phyloP scores from a whole-genome alignment of 345 rosid genomes.

The Eutrema yunnanense region DNA sequence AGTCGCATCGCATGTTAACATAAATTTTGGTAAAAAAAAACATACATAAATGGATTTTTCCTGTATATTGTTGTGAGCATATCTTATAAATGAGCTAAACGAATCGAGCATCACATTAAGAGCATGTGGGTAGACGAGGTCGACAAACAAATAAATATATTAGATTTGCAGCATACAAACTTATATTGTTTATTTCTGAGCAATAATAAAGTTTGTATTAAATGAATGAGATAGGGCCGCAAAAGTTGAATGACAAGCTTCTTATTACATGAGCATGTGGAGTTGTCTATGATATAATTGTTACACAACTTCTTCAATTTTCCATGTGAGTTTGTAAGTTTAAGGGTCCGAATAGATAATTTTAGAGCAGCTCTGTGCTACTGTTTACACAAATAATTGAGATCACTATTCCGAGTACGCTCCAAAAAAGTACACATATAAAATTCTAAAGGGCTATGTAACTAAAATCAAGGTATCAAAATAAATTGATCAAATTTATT shows the following conservation, averaged over 20 bases:
- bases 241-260: conserved; percentile 23
- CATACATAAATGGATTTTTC: neutral
- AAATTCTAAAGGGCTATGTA: neutral
- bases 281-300: conserved; percentile 20
- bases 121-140: conserved; percentile 24
- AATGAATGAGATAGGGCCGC: conserved; percentile 27
- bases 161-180: neutral
- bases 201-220: conserved; percentile 6
- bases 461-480: neutral
- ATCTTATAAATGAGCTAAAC: conserved; percentile 21
- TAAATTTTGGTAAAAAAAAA: neutral
- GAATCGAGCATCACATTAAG: conserved; percentile 16
- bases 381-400: conserved; percentile 16
- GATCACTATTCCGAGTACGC: neutral
- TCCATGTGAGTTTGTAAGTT: conserved; percentile 20
- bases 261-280: conserved; percentile 23
- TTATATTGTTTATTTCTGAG: conserved; percentile 6
- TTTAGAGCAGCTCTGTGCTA: neutral
- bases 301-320: conserved; percentile 5
- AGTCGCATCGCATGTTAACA: neutral
- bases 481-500: neutral
- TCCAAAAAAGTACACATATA: neutral
- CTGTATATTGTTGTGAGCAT: neutral
- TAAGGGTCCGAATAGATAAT: neutral
- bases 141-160: conserved; percentile 16